phyloP scores from a whole-genome alignment of 441 rosid species.

The Corymbia citriodora region DNA sequence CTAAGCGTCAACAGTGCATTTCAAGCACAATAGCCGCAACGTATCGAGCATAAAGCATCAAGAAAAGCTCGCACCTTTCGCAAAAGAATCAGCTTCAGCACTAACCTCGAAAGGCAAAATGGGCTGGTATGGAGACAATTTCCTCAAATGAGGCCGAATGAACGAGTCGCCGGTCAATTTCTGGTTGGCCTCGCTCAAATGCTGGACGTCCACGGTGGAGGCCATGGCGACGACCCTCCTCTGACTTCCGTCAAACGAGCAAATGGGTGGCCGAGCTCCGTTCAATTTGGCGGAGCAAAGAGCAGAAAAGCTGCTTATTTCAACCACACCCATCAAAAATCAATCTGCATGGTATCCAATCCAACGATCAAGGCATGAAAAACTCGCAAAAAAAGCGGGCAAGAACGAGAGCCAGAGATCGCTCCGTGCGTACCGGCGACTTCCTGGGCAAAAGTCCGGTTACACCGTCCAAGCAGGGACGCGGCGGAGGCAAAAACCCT shows the following conservation, averaged over 20 bases:
- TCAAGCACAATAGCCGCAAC: not conserved
- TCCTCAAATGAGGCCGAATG: conserved; percentile 71
- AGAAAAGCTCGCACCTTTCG: not conserved
- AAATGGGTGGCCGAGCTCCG: conserved; percentile 14
- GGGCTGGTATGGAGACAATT: conserved; percentile 76
- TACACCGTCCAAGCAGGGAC: not conserved
- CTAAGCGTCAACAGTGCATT: not conserved
- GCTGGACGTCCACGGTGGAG: conserved; percentile 38
- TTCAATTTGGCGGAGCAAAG: conserved; percentile 25
- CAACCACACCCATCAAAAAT: conserved; percentile 49
- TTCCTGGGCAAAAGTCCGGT: not conserved
- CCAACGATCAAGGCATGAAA: not conserved
- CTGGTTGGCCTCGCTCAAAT: conserved; percentile 25
- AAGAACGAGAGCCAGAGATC: not conserved
- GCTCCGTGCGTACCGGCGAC: not conserved
- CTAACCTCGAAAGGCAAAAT: conserved; percentile 86
- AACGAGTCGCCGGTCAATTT: conserved; percentile 59
- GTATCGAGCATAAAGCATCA: not conserved
- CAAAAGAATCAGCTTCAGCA: not conserved
- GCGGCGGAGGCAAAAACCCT: not conserved
- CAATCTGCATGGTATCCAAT: not conserved
- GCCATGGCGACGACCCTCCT: conserved; percentile 38
- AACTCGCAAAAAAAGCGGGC: not conserved
- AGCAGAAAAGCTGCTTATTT: conserved; percentile 26
- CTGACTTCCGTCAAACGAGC: conserved; percentile 18